Evolutionary conservation across 1,139 yeast species (phyloP), one percentile per base, ranked within the genome.

Genomic region (Pichia norvegensis): DNA sequence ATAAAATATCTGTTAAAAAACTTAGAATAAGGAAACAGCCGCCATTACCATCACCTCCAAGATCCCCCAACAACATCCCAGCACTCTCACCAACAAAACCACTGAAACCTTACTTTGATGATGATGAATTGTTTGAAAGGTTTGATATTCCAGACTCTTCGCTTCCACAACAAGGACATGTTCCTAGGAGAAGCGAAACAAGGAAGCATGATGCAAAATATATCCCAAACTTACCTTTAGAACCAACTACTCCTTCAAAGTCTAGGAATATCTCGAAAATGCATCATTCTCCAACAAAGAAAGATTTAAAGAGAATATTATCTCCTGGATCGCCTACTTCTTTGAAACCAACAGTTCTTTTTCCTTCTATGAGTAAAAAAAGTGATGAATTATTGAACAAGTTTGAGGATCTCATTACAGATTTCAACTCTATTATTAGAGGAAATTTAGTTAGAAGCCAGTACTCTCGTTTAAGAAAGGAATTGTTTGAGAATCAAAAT

Each of bases 391-490:
- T 17, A 8, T 19, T 29, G 14, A n/a, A 25, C 1, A 27, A 33
- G 17, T 5, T 11, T 20, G 36, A 41, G 14, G 38, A 27, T 14
- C 13, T 16, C 9, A 16, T 47, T 17, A 37, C 46, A 10, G 10
- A 17, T 6, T 20, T 35, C 17, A 35, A 35, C 20, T 35, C 37
- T 3, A 60, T 64, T 44, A 65, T 69, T 1, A 66, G 76, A 53
- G 85, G 82, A 1, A 64, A 66, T 25, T 48, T 61, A 10, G 57
- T 68, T 0, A 64, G 84, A 51, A 56, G 53, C 2, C 54, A 59
- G 11, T 46, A 70, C 10, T 46, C 44, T 2, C 21, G 39, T 29
- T 51, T 61, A 27, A 67, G 66, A 41, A 45, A 44, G 0, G 56
- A 56, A 5, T 51, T 75, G 38, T 45, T 54, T 19, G 50, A 52